Percentiles rank a stretch among this genome's conserved stretches.
These are phyloP conservation scores for Neodidymelliopsis sp. DNA, from an alignment of 2,329 filamentous ascomycete species.

Conservation along the genomic window DNA sequence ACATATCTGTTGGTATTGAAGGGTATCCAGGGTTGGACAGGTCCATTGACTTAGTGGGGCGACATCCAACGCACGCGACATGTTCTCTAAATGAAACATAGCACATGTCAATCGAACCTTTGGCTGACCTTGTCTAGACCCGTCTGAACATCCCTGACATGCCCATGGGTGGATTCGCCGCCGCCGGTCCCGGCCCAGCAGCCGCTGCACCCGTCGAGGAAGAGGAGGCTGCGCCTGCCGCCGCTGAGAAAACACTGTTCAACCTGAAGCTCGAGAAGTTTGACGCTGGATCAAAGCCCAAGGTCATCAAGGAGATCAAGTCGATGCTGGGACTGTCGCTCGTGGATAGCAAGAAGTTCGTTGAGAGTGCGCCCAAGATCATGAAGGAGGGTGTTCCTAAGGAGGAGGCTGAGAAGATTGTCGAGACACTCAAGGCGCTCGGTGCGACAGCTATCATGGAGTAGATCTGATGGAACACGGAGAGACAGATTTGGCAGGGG, in stretches of 20 bases:
- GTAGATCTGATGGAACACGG: conserved; percentile 57
- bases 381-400: conserved; percentile 99
- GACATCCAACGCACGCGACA: too few species aligned
- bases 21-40: too few species aligned
- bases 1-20: too few species aligned
- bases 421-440: conserved; percentile 90
- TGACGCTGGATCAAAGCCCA: conserved; percentile 89
- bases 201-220: conserved; percentile 74
- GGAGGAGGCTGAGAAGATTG: conserved; percentile 99
- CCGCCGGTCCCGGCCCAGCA: conserved; percentile 67
- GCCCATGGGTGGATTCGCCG: conserved; percentile 89
- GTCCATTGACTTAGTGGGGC: too few species aligned
- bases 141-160: conserved; percentile 98
- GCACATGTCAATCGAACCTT: too few species aligned
- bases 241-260: conserved; percentile 95
- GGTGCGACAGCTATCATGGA: conserved; percentile 92
- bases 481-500: conserved; percentile 12
- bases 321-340: conserved; percentile 90
- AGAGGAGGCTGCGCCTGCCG: conserved; percentile 86
- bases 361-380: conserved; percentile 95
- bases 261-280: conserved; percentile 92
- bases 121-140: conserved; percentile 61
- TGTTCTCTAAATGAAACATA: too few species aligned
- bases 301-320: conserved; percentile 99
- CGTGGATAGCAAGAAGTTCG: conserved; percentile 99